A percentile compares a stretch with the other conserved stretches of the same genome.
These are phyloP conservation scores for Penicillium rolfsii DNA, from an alignment of 2,329 filamentous ascomycete species.

Conservation along the genomic window DNA sequence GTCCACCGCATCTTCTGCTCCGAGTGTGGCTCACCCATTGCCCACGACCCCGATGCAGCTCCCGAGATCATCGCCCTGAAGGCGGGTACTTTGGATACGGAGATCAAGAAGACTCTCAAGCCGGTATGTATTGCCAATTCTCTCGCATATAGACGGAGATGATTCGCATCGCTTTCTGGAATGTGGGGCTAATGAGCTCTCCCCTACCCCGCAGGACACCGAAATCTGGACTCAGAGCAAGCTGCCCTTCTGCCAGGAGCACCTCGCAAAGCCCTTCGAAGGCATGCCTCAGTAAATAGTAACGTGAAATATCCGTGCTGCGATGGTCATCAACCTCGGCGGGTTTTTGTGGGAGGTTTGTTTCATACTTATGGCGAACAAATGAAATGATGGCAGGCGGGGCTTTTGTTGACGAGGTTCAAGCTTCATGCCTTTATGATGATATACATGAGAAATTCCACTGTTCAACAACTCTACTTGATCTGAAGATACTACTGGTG, in stretches of 20 bases:
- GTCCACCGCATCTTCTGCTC: constrained; percentile 72
- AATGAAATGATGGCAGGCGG: neutral
- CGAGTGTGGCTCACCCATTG: constrained; percentile 70
- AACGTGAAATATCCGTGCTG: neutral
- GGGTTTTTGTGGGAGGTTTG: neutral
- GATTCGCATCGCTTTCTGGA: neutral
- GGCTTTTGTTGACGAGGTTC: neutral
- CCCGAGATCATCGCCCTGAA: constrained; percentile 71
- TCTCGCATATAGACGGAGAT: neutral
- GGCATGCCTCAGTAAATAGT: constrained; percentile 62
- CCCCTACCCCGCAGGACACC: constrained; percentile 48
- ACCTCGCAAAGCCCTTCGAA: constrained; percentile 64
- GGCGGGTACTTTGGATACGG: constrained; percentile 64
- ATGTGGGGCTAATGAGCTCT: constrained; percentile 2
- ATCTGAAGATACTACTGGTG: neutral
- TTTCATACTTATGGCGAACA: neutral
- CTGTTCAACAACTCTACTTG: no score
- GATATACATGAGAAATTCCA: constrained; percentile 5
- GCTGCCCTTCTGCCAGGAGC: constrained; percentile 71
- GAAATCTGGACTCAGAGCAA: constrained; percentile 72
- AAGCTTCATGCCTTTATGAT: constrained; percentile 6
- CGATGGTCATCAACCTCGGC: no score
- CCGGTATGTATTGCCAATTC: constrained; percentile 43
- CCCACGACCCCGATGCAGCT: constrained; percentile 71
- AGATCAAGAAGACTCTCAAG: constrained; percentile 70